A percentile compares a stretch with the other conserved stretches of the same genome.
Conservation (phyloP, 352 stramenopile species). For the Lagenidium giganteum region DNA sequence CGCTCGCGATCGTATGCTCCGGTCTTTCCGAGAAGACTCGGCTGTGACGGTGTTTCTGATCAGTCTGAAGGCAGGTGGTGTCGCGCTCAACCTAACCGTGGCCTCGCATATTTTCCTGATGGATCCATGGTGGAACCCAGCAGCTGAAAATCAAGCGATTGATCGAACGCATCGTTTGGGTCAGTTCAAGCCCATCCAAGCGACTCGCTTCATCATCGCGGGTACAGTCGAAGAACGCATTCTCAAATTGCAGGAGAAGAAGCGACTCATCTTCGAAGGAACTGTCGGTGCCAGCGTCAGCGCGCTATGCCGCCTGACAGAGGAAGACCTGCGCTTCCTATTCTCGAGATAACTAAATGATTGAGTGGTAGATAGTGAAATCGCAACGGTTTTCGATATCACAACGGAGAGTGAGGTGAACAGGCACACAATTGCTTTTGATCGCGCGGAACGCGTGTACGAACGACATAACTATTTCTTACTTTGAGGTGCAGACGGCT, state of each 20-base stretch:
- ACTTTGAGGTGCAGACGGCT: too few species aligned
- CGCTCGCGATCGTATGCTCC: constrained; percentile 74
- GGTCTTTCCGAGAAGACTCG: constrained; percentile 85
- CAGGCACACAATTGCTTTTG: too few species aligned
- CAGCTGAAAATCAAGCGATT: constrained; percentile 93
- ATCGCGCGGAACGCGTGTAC: too few species aligned
- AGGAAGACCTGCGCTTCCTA: constrained; percentile 92
- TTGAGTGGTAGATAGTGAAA: too few species aligned
- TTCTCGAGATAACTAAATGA: constrained; percentile 75
- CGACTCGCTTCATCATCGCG: constrained; percentile 97
- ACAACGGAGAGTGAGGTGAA: too few species aligned
- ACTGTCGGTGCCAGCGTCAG: constrained; percentile 93
- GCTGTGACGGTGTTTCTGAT: constrained; percentile 96
- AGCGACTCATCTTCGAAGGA: constrained; percentile 98
- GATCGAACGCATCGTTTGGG: constrained; percentile 97
- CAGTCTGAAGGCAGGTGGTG: constrained; percentile 97
- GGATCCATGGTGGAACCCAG: constrained; percentile 99
- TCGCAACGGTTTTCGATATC: too few species aligned
- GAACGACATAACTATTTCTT: too few species aligned
- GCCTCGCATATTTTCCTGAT: constrained; percentile 97
- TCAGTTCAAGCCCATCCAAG: constrained; percentile 96
- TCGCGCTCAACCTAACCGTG: constrained; percentile 98
- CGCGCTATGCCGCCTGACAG: constrained; percentile 87
- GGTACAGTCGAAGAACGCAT: constrained; percentile 98
- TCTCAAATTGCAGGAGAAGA: constrained; percentile 94